Conservation (phyloP, 768 basidiomycete genomes). For the Tricholoma terreum region DNA sequence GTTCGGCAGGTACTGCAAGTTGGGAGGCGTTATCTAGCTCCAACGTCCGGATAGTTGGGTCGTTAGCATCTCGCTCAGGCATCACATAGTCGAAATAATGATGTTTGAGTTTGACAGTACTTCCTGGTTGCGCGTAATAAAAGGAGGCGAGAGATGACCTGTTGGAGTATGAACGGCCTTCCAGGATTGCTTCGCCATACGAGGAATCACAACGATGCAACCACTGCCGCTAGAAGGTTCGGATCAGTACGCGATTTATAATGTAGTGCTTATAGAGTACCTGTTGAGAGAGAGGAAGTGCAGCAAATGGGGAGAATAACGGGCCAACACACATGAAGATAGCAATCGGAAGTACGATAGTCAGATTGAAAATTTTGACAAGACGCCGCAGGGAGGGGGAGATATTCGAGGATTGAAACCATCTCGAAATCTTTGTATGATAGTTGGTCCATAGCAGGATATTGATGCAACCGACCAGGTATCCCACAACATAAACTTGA, state of each 20-base stretch:
- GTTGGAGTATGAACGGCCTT: background rate
- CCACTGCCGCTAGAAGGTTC: constrained; percentile 10
- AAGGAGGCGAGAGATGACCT: background rate
- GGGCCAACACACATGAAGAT: constrained; percentile 12
- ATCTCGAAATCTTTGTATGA: background rate
- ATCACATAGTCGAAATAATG: background rate
- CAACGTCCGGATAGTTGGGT: background rate
- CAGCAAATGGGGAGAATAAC: constrained; percentile 13
- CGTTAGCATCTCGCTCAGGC: background rate
- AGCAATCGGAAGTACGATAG: constrained; percentile 8
- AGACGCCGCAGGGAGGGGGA: background rate
- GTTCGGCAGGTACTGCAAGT: background rate
- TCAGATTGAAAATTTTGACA: background rate
- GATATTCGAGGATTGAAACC: background rate
- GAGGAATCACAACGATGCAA: constrained; percentile 6
- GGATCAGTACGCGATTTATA: background rate
- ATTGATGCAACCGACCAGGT: constrained; percentile 12
- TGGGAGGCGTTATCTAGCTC: background rate
- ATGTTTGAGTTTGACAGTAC: background rate
- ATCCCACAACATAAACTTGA: constrained; percentile 14
- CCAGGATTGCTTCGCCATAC: constrained; percentile 11
- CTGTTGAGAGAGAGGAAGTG: constrained; percentile 12
- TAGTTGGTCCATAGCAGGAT: constrained; percentile 7
- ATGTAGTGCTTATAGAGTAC: background rate
- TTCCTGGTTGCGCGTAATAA: background rate